Base-by-base conservation (phyloP, 139 green algal genomes). In the Pleodorina starrii region DNA sequence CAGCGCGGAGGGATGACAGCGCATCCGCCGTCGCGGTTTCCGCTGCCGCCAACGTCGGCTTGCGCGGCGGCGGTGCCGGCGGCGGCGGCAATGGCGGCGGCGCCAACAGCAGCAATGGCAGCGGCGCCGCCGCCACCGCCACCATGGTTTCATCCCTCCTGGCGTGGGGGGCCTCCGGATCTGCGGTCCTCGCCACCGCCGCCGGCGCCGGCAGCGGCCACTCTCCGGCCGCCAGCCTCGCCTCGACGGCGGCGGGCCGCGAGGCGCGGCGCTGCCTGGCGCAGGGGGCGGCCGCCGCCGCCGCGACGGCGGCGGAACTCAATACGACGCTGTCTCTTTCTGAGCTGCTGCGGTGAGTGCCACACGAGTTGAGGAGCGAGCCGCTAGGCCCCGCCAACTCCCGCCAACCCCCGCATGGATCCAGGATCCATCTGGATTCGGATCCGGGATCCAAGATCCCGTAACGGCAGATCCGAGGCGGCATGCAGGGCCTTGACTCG, bases 281-380 rank as follows among this genome's bases (percentile, higher is more conserved):
- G 29, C 12, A 40, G 32, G 68, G 32, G 32, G 27, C n/a, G 63
- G 32, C 29, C 2, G 27, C 32, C 27, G 63, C 32, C 27, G 25
- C 2, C 21, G 21, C 63, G 29, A 19, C 19, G 50, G 35, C 42
- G 36, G 10, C 42, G 4, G 36, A 72, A 2, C 21, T 85, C 77
- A 72, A 85, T 59, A 77, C 80, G 0, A 87, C 80, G 60, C 63
- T 87, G 17, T 78, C 60, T 0, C 42, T 87, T 12, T 66, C 60
- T 3, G 80, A 87, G 63, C 38, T 87, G 27, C 80, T 87, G 27
- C 74, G 79, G 79, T 86, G 54, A 25, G 54, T 66, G 54, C 14
- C 50, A 60, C n/a, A n/a, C n/a, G n/a, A n/a, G n/a, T n/a, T n/a
- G n/a, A n/a, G n/a, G n/a, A n/a, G n/a, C n/a, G n/a, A n/a, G n/a